Base-by-base conservation (phyloP, 352 stramenopile species). In the Peronosclerospora sorghi region DNA sequence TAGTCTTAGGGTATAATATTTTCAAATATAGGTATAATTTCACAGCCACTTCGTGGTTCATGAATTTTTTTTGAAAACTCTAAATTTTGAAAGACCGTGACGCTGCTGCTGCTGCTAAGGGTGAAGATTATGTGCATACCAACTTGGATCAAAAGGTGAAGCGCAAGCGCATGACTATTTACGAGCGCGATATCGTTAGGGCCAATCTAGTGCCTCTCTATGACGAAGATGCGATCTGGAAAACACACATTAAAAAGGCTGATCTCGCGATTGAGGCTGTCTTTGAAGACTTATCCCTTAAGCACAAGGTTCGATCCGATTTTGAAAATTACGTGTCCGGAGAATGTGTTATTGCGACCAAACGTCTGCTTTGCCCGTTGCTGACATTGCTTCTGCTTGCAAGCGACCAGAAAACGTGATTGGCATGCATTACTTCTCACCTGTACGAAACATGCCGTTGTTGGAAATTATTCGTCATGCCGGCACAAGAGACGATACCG, bases 341-440 rank as follows among this genome's bases (percentile, higher is more conserved):
- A 38, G 75, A 98, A 64, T 96, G 84, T 47, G 83, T 99, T 17
- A 94, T 99, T 64, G 96, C 96, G 1, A 98, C 92, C 27, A 99
- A 99, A 99, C 96, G 24, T 97, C 86, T 26, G 95, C 95, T 10
- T 91, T 99, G 47, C 93, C 94, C n/a, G 96, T 98, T 52, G 80
- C 71, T 7, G 84, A 96, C 43, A 98, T 99, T 56, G 95, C 95
- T 19, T 67, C 68, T 37, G 68, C 70, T 5, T 82, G 65, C 55
- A 84, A 83, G 51, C 74, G 75, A 7, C 87, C 85, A 10, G 68
- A 96, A 54, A 94, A 94, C 41, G 79, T 97, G 13, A 92, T 98
- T 18, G 96, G 96, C 36, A 98, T 98, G 94, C 96, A 99, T 73
- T 99, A 98, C 71, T 99, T 99, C 64, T 97, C 80, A 20, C 96